Percentiles rank a stretch among this genome's conserved stretches.
Conservation (phyloP, 169 alveolate species). For the Perkinsus marinus region DNA sequence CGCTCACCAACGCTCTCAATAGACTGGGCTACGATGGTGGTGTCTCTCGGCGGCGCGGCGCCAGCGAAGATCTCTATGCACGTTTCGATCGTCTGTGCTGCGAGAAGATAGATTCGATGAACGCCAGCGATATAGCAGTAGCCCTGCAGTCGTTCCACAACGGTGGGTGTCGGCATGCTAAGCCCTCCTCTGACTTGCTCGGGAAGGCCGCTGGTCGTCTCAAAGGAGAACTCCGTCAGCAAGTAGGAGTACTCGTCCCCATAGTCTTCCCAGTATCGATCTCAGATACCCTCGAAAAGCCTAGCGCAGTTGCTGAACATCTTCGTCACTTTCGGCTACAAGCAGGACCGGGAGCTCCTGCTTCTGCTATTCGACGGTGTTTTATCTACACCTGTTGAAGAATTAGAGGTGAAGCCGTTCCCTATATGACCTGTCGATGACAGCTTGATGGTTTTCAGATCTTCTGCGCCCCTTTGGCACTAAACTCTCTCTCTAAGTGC, state of each 20-base stretch:
- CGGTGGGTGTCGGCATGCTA: background rate
- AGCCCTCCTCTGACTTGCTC: background rate
- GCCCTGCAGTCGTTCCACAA: background rate
- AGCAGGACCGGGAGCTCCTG: background rate
- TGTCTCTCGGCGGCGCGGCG: background rate
- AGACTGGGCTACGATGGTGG: background rate
- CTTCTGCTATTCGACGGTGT: background rate
- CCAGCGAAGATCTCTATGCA: background rate
- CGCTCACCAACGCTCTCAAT: background rate
- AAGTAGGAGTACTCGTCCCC: background rate
- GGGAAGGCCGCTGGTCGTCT: background rate
- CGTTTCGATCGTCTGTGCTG: background rate
- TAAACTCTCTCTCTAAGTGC: background rate
- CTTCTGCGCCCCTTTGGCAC: background rate
- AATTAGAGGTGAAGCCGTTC: background rate
- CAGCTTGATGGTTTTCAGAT: background rate
- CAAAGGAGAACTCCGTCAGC: background rate
- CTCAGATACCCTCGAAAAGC: background rate
- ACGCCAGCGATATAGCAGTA: background rate
- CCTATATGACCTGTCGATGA: background rate
- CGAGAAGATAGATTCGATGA: background rate
- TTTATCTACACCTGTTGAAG: background rate
- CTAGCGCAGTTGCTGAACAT: background rate
- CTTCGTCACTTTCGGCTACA: background rate
- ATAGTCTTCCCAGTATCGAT: background rate